These are phyloP conservation scores for Fusarium beomiforme DNA, from an alignment of 2,329 filamentous ascomycete species.

Conservation along the genomic window DNA sequence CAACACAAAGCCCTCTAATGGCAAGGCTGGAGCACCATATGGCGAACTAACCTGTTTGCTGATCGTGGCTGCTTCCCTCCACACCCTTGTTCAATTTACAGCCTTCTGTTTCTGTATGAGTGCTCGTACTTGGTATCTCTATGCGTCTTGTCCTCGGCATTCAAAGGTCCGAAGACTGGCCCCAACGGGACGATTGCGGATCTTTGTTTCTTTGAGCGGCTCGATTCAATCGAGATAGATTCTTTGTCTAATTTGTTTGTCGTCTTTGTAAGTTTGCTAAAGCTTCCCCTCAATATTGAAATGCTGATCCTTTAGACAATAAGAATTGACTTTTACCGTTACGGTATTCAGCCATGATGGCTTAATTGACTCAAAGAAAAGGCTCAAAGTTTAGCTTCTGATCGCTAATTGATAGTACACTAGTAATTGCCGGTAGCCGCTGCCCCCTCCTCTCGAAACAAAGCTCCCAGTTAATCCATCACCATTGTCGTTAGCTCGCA, in stretches of 20 bases:
- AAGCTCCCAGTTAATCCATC: conserved; percentile 26
- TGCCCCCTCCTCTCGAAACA: conserved; percentile 44
- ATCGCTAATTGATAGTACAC: not conserved
- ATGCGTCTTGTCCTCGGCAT: conserved; percentile 15
- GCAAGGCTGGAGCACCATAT: conserved; percentile 5
- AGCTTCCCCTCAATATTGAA: conserved; percentile 5
- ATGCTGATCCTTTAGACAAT: conserved; percentile 13
- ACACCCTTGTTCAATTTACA: conserved; percentile 25
- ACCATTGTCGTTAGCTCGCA: conserved; percentile 13
- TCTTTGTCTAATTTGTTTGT: conserved; percentile 17
- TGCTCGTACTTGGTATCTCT: not conserved
- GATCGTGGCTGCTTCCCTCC: conserved; percentile 19
- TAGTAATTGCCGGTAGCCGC: conserved; percentile 34
- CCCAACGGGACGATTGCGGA: conserved; percentile 8
- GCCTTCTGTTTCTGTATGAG: not conserved
- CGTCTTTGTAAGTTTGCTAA: not conserved
- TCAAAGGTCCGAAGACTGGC: conserved; percentile 17
- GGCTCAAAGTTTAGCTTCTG: conserved; percentile 16
- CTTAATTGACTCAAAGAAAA: conserved; percentile 17
- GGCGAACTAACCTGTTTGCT: conserved; percentile 29
- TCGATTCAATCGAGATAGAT: conserved; percentile 3
- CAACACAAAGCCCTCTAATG: conserved; percentile 20
- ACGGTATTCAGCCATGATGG: conserved; percentile 16
- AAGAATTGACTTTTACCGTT: conserved; percentile 28
- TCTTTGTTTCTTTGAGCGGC: conserved; percentile 19